These are phyloP conservation scores for Postia placenta DNA, from an alignment of 768 basidiomycete genomes.

Conservation along the genomic window DNA sequence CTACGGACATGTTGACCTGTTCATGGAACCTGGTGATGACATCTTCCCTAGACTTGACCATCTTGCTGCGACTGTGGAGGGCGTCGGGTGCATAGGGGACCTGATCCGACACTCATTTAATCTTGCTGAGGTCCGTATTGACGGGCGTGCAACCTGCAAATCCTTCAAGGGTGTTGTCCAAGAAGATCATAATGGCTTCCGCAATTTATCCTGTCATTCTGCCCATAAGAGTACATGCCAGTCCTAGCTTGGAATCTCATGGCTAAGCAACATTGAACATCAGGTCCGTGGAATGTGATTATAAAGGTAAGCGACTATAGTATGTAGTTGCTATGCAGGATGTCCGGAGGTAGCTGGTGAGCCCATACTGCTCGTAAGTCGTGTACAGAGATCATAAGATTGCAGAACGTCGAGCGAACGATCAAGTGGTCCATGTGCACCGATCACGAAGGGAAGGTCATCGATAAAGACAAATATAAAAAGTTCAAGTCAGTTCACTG, in stretches of 20 bases:
- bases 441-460: too few species aligned
- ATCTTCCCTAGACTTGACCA: conserved; percentile 24
- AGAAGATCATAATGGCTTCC: too few species aligned
- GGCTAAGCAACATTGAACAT: too few species aligned
- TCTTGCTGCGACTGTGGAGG: conserved; percentile 2
- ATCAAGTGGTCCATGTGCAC: neutral
- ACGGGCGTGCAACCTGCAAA: too few species aligned
- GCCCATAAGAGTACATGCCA: too few species aligned
- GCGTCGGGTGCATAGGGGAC: neutral
- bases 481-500: neutral
- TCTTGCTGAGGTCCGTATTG: too few species aligned
- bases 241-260: too few species aligned
- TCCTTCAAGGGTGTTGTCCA: too few species aligned
- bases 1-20: conserved; percentile 25
- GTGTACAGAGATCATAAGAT: neutral
- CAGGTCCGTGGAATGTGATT: too few species aligned
- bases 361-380: neutral
- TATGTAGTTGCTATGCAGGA: neutral
- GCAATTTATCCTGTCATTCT: too few species aligned
- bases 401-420: neutral
- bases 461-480: neutral
- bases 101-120: too few species aligned
- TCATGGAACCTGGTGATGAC: conserved; percentile 25
- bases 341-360: neutral
- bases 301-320: too few species aligned